These are phyloP conservation scores for Dioscorea alata DNA, from an alignment of 106 monocot genomes.

Conservation along the genomic window DNA sequence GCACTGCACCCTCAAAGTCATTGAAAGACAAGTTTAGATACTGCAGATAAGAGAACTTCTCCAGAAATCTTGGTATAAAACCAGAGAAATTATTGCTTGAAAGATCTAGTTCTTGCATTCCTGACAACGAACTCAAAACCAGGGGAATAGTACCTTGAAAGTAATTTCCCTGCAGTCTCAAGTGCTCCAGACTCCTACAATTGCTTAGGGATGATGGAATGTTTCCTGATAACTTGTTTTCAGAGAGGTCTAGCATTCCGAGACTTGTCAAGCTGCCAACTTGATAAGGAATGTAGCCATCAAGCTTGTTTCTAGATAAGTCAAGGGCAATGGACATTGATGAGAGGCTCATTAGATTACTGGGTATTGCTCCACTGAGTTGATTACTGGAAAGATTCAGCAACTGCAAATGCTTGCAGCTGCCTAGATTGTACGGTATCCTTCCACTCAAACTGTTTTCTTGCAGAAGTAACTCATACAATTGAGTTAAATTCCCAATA, in stretches of 20 bases:
- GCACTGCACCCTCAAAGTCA: conserved; percentile 2
- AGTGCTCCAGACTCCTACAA: background rate
- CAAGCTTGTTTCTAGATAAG: background rate
- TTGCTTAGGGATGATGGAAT: background rate
- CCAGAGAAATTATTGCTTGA: conserved; percentile 11
- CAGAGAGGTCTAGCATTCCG: background rate
- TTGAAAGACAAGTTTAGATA: conserved; percentile 8
- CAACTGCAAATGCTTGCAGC: background rate
- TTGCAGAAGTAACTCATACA: background rate
- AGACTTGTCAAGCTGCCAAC: conserved; percentile 2
- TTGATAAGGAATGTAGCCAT: background rate
- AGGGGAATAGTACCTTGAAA: background rate
- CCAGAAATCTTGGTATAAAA: background rate
- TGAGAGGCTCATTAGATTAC: background rate
- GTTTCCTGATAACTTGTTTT: too few relatives aligned
- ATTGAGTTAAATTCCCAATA: conserved; percentile 8
- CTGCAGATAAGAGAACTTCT: background rate
- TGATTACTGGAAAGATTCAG: background rate
- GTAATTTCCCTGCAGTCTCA: background rate
- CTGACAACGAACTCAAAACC: background rate
- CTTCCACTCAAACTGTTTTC: conserved; percentile 11
- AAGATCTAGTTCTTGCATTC: conserved; percentile 4
- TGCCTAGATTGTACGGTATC: conserved; percentile 1
- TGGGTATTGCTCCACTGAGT: background rate
- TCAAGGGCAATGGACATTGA: background rate